Evolutionary conservation across 2,329 filamentous ascomycete species (phyloP), one percentile per base, ranked within the genome.

Genomic region (Xylariaceae sp.): DNA sequence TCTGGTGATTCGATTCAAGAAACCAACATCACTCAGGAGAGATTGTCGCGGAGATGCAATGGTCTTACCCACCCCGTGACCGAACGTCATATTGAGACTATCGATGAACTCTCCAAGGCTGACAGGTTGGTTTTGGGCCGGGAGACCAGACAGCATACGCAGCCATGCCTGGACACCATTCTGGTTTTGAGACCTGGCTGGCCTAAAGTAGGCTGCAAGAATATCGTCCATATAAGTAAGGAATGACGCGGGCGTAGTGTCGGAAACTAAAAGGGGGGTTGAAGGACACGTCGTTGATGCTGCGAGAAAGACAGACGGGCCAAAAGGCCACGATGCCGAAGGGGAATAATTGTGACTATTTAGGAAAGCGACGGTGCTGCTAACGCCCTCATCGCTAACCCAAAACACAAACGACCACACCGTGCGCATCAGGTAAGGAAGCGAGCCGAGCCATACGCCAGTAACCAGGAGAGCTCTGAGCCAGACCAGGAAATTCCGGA

Each of bases 321-420:
- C 50, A 51, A 66, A 63, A 17, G 59, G 51, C 8, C 56, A 61
- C 9, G 57, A 62, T 47, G 56, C 54, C 4, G 53, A 67, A 35
- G 73, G 69, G 3, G 71, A 44, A 59, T 68, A 44, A 59, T 68
- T 65, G 57, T 67, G 61, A 44, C 61, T 39, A 45, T 78, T 76
- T 18, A 67, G 62, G 13, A 67, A 57, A 8, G 67, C 61, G 3
- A 73, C 66, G 56, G 69, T 67, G 51, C 72, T 72, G 9, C 79
- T 77, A 3, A 85, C 73, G 2, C 82, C 90, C 80, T 77, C 90
- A 80, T 97, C 92, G 61, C 89, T 92, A 62, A 96, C 78, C 92
- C 92, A 99, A 76, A 99, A 97, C 66, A 97, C 81, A 61, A 91
- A 88, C 45, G 93, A 86, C 95, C 94, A 99, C 51, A 95, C 86